Base-by-base conservation (phyloP, 495 filamentous ascomycete species). In the Penicillium herquei region DNA sequence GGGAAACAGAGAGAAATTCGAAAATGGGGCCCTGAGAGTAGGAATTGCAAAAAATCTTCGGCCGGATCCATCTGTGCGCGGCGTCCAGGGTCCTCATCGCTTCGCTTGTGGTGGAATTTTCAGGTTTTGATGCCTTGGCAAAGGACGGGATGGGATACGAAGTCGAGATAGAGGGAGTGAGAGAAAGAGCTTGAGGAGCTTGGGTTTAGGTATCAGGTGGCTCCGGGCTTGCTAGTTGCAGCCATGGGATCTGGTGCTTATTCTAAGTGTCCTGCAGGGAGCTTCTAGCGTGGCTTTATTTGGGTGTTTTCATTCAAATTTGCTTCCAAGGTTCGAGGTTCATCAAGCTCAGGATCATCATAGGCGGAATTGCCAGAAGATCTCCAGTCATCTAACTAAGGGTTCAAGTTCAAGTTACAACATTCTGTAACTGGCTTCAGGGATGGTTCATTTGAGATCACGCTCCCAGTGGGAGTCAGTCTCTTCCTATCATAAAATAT, bases 401-500 rank as follows among this genome's bases (percentile, higher is more conserved):
- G 21, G 21, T 26, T 26, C 21, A 26, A 26, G 21, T 26, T 26
- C 21, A 26, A 26, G 21, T 26, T 26, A 26, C 43, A 57, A 62
- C 21, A 26, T 26, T 4, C 4, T 26, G 21, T 26, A 26, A 26
- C 21, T 56, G 72, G 73, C 64, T 64, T 76, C 73, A 76, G 73
- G 67, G 65, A 76, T 76, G 75, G 74, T 73, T 68, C 66, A 49
- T 63, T 69, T 67, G 54, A 83, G 78, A 82, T 83, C 81, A 83
- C 68, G 42, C 65, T 70, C 78, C 71, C 69, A 69, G 43, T 54
- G 56, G 68, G 68, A 71, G 70, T 84, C 81, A 84, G 78, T 74
- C 81, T 84, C 81, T 84, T 84, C 81, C 80, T 84, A 83, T 84
- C 75, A 79, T 78, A 69, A 62, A 64, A 55, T 63, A 70, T 70